Evolutionary conservation across 768 basidiomycete species (phyloP).

Genomic region (Strobilomyces confusus): DNA sequence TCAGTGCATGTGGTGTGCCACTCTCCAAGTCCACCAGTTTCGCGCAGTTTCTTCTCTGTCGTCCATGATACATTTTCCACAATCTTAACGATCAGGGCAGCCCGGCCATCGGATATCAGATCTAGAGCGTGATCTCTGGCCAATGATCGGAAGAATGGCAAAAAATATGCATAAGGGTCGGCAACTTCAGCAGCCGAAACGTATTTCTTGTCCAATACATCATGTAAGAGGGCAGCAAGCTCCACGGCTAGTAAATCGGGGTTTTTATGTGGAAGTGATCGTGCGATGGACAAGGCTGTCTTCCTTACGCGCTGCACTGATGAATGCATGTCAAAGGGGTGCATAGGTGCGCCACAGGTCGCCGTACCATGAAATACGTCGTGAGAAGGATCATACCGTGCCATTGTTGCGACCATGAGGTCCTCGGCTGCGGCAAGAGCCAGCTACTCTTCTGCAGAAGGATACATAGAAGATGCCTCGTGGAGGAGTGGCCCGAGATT

Average conservation of each 20-base stretch:
- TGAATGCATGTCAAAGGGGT: constrained; percentile 3
- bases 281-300: constrained; percentile 69
- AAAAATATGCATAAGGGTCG: constrained; percentile 63
- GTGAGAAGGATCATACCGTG: constrained; percentile 75
- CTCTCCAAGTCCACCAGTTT: constrained; percentile 48
- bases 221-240: constrained; percentile 84
- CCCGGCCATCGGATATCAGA: constrained; percentile 58
- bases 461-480: constrained; percentile 39
- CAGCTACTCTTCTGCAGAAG: constrained; percentile 47
- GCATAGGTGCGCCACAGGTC: constrained; percentile 1
- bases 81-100: constrained; percentile 51
- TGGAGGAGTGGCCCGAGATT: no score
- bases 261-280: constrained; percentile 35
- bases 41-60: constrained; percentile 68
- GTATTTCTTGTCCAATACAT: constrained; percentile 86
- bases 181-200: constrained; percentile 51
- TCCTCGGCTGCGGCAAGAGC: constrained; percentile 57
- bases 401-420: constrained; percentile 71
- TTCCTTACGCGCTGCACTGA: constrained; percentile 79
- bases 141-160: constrained; percentile 56
- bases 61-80: constrained; percentile 83
- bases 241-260: constrained; percentile 78
- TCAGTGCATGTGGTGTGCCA: constrained; percentile 75
- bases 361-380: constrained; percentile 71
- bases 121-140: constrained; percentile 45